Evolutionary conservation across 2,329 filamentous ascomycete species (phyloP).

Genomic region (Byssothecium circinans): DNA sequence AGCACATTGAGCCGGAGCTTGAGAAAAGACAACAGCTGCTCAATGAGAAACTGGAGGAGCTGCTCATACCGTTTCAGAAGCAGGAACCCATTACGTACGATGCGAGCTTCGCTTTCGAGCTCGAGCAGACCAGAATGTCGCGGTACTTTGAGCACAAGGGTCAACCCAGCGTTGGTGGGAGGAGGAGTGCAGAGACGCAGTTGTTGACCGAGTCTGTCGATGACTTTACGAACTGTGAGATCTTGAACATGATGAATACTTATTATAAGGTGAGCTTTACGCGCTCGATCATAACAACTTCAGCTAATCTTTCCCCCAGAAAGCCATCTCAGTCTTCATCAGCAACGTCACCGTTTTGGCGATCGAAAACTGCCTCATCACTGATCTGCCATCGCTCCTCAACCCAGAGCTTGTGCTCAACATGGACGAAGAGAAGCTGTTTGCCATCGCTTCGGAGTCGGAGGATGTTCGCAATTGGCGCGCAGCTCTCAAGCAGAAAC

Average conservation of each 20-base stretch:
- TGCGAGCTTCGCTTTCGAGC: constrained; percentile 19
- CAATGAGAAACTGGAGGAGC: constrained; percentile 24
- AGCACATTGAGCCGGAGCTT: constrained; percentile 22
- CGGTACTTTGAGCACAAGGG: constrained; percentile 8
- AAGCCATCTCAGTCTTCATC: constrained; percentile 28
- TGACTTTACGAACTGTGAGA: constrained; percentile 27
- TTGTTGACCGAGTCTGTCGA: constrained; percentile 25
- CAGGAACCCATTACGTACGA: constrained; percentile 28
- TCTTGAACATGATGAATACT: constrained; percentile 27
- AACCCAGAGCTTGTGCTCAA: constrained; percentile 16
- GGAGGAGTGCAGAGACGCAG: constrained; percentile 2
- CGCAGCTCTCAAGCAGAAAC: constrained; percentile 12
- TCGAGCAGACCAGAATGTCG: constrained; percentile 16
- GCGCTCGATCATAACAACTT: neutral
- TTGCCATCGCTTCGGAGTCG: constrained; percentile 27
- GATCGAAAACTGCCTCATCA: constrained; percentile 29
- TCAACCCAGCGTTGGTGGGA: neutral
- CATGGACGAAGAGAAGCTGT: constrained; percentile 26
- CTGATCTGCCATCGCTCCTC: constrained; percentile 23
- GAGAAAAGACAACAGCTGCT: constrained; percentile 13
- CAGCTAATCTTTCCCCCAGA: constrained; percentile 10
- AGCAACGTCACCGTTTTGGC: constrained; percentile 30
- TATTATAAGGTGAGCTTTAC: constrained; percentile 26
- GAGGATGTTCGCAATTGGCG: constrained; percentile 22
- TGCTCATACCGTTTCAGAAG: constrained; percentile 22